Conservation (phyloP, 164 flowering plant species). For the Hamamelis virginiana region DNA sequence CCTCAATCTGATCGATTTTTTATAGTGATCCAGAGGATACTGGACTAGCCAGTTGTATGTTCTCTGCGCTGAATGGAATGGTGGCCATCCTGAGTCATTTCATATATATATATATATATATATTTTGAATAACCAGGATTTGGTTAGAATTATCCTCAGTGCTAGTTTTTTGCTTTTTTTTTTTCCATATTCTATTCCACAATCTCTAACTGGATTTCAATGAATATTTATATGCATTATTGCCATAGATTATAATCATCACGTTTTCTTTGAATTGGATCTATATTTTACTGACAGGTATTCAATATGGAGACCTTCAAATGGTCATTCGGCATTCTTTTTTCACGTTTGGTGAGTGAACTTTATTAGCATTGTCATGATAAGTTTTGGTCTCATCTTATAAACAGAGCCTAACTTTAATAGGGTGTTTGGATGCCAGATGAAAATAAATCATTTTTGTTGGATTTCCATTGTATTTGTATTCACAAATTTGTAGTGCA, state of each 20-base stretch:
- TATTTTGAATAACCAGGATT: too few relatives aligned
- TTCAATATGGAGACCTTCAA: constrained; percentile 88
- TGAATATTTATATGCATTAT: not conserved
- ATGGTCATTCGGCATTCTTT: constrained; percentile 98
- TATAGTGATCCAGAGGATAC: too few relatives aligned
- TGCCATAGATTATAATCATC: not conserved
- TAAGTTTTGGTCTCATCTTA: not conserved
- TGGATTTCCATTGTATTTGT: not conserved
- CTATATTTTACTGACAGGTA: constrained; percentile 44
- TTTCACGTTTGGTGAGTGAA: constrained; percentile 85
- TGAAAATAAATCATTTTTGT: not conserved
- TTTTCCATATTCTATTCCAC: too few relatives aligned
- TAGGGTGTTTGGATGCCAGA: too few relatives aligned
- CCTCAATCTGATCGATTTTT: too few relatives aligned
- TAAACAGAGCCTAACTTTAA: too few relatives aligned
- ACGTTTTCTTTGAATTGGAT: not conserved
- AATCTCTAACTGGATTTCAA: not conserved
- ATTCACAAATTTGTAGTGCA: not conserved
- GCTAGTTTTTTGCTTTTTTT: too few relatives aligned
- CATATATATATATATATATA: too few relatives aligned
- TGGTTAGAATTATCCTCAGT: too few relatives aligned
- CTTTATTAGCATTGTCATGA: not conserved
- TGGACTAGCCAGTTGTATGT: too few relatives aligned
- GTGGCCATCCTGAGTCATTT: too few relatives aligned
- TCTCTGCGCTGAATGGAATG: too few relatives aligned